These are phyloP conservation scores for Aspergillus latus DNA, from an alignment of 2,329 filamentous ascomycete genomes.

Conservation along the genomic window DNA sequence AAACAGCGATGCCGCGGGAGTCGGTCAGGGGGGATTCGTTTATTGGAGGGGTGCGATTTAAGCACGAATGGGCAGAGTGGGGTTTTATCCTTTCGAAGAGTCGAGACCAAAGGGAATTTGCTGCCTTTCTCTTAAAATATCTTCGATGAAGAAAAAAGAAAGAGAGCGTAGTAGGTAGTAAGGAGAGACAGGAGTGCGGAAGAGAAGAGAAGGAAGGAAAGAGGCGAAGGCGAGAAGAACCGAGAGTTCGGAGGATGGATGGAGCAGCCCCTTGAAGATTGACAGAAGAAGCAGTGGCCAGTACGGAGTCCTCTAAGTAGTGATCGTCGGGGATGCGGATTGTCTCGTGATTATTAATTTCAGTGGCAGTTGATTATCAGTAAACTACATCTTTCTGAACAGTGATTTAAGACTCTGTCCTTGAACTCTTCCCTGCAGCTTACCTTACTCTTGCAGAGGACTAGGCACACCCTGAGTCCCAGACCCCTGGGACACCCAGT, in stretches of 20 bases:
- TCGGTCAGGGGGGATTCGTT: conserved; percentile 16
- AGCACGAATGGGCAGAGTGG: conserved; percentile 14
- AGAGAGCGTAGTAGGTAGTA: background rate
- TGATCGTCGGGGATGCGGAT: conserved; percentile 9
- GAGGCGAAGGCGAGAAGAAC: background rate
- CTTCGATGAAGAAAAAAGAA: conserved; percentile 1
- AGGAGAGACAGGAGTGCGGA: conserved; percentile 7
- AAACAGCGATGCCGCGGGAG: conserved; percentile 26
- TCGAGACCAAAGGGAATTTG: background rate
- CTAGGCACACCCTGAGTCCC: background rate
- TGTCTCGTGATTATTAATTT: background rate
- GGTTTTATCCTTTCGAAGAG: background rate
- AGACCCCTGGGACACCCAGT: background rate
- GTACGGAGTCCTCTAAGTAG: background rate
- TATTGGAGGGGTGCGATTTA: conserved; percentile 17
- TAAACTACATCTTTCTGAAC: background rate
- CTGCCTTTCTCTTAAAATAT: background rate
- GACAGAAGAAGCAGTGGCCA: conserved; percentile 7
- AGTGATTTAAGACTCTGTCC: background rate
- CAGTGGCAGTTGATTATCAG: too few species aligned
- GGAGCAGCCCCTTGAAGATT: conserved; percentile 8
- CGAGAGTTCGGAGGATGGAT: background rate
- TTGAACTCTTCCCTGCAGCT: background rate
- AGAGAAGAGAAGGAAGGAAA: conserved; percentile 6
- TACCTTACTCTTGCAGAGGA: background rate